Conservation (phyloP, 352 stramenopile species). For the Phytophthora boehmeriae region DNA sequence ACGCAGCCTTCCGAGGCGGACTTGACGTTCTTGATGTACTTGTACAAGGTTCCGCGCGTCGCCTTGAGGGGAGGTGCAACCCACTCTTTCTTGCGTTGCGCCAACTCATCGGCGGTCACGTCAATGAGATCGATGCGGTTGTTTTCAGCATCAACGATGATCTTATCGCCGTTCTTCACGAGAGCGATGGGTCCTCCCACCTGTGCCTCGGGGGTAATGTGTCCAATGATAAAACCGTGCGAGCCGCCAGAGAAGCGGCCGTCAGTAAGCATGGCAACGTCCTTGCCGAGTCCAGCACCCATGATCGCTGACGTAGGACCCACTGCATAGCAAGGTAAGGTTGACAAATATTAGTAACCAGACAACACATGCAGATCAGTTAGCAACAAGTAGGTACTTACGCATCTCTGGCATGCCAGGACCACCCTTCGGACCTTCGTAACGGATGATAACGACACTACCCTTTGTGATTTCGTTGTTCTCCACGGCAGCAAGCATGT, state of each 20-base stretch:
- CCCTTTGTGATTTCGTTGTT: conserved; percentile 95
- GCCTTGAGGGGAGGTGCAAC: conserved; percentile 91
- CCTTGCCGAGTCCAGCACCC: conserved; percentile 96
- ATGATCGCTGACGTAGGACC: conserved; percentile 98
- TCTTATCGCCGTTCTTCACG: conserved; percentile 96
- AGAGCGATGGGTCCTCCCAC: conserved; percentile 97
- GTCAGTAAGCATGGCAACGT: conserved; percentile 98
- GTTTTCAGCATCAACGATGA: conserved; percentile 95
- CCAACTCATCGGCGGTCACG: conserved; percentile 87
- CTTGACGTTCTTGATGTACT: conserved; percentile 99
- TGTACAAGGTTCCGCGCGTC: conserved; percentile 97
- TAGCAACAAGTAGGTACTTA: conserved; percentile 44
- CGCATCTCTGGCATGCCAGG: conserved; percentile 98
- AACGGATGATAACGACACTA: conserved; percentile 99
- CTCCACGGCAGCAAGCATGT: conserved; percentile 93
- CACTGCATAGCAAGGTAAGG: conserved; percentile 45
- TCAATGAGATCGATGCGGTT: conserved; percentile 95
- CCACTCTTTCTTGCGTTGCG: conserved; percentile 90
- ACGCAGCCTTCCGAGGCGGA: conserved; percentile 98
- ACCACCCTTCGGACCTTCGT: conserved; percentile 98
- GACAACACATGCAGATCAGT: background rate
- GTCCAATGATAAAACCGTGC: conserved; percentile 98
- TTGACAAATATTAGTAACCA: background rate
- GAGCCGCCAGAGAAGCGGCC: conserved; percentile 97
- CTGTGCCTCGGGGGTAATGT: conserved; percentile 99